Conservation (phyloP, 2,329 filamentous ascomycete species). For the Hymenoscyphus scutula region DNA sequence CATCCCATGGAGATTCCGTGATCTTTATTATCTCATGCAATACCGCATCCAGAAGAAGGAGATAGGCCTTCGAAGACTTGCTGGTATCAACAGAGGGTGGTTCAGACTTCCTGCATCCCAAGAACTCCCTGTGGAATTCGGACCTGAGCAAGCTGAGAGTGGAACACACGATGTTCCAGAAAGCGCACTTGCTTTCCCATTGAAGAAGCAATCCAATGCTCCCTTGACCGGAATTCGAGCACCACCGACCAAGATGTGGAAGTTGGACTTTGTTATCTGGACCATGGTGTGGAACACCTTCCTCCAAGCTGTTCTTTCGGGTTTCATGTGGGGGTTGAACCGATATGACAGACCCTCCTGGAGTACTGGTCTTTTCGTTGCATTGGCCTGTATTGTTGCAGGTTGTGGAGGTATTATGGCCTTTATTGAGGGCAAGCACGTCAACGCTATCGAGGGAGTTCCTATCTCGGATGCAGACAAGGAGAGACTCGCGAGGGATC, state of each 20-base stretch:
- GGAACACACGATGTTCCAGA: conserved; percentile 40
- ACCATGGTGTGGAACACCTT: conserved; percentile 77
- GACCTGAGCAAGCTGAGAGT: conserved; percentile 50
- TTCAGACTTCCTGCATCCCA: conserved; percentile 69
- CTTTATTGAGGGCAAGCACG: conserved; percentile 67
- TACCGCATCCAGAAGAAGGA: conserved; percentile 56
- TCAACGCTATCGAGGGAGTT: conserved; percentile 71
- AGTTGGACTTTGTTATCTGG: conserved; percentile 77
- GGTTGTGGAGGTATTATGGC: conserved; percentile 67
- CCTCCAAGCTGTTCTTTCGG: conserved; percentile 69
- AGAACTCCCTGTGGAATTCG: conserved; percentile 51
- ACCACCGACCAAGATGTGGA: conserved; percentile 66
- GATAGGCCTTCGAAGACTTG: conserved; percentile 63
- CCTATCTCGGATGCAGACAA: conserved; percentile 56
- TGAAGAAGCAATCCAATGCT: conserved; percentile 58
- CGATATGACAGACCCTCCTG: conserved; percentile 72
- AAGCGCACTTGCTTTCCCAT: conserved; percentile 60
- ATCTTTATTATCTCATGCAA: conserved; percentile 69
- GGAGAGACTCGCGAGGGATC: conserved; percentile 50
- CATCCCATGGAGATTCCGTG: conserved; percentile 79
- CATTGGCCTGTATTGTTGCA: conserved; percentile 67
- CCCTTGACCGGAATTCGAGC: conserved; percentile 73
- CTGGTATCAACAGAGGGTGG: conserved; percentile 73
- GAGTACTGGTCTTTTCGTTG: conserved; percentile 78
- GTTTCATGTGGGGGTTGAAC: conserved; percentile 81